Percentiles rank a stretch among this genome's conserved stretches.
Conservation (phyloP, 1,139 yeast species). For the Blastobotrys raffinosifermentans region DNA sequence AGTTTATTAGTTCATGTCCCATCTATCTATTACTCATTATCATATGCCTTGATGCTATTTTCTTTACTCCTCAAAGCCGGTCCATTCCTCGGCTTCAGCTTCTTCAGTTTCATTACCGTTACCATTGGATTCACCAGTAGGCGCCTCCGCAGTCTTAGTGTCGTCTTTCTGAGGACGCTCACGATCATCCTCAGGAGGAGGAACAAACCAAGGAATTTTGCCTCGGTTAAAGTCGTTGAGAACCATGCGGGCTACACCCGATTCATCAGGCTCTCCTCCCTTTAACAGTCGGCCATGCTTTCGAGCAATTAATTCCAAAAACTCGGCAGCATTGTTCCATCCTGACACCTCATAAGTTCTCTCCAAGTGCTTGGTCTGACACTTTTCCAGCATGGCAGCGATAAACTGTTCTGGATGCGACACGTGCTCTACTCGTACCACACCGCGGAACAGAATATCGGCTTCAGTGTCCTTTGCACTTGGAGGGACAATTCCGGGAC, state of each 20-base stretch:
- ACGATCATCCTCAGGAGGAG: constrained; percentile 59
- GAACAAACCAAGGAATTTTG: constrained; percentile 94
- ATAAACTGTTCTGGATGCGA: constrained; percentile 93
- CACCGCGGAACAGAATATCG: constrained; percentile 94
- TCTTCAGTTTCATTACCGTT: constrained; percentile 13
- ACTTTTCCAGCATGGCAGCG: constrained; percentile 77
- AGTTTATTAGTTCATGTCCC: no score
- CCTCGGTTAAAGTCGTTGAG: constrained; percentile 95
- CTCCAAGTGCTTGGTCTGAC: constrained; percentile 86
- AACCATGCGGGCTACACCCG: constrained; percentile 85
- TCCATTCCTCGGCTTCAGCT: constrained; percentile 19
- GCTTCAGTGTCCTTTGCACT: constrained; percentile 82
- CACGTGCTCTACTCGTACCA: constrained; percentile 95
- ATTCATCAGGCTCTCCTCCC: constrained; percentile 98
- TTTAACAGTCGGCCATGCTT: constrained; percentile 87
- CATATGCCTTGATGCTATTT: no score
- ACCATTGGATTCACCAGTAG: constrained; percentile 5
- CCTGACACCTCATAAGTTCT: constrained; percentile 93
- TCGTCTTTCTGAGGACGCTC: constrained; percentile 21
- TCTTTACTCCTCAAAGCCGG: constrained; percentile 15
- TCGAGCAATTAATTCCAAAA: constrained; percentile 84
- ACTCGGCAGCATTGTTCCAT: constrained; percentile 80
- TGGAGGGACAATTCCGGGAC: constrained; percentile 99
- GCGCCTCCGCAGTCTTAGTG: constrained; percentile 21
- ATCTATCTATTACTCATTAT: no score